Evolutionary conservation across 1,284 basidiomycete genomes (phyloP).

Genomic region (Mycosarcoma maydis): DNA sequence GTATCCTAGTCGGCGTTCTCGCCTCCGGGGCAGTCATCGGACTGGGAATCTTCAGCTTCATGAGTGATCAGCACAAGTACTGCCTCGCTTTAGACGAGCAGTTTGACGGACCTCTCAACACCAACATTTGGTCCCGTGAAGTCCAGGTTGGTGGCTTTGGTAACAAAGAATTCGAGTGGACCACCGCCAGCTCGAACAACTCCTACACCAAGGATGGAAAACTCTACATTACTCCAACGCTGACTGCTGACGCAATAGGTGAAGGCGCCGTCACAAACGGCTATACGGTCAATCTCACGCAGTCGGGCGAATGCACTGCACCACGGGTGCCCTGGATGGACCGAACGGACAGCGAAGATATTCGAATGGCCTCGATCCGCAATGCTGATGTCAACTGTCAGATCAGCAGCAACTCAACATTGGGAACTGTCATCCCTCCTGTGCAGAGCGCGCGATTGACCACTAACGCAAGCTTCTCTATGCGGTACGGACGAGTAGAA

Average conservation of each 20-base stretch:
- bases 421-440: conserved; percentile 75
- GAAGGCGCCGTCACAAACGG: conserved; percentile 74
- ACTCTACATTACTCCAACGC: conserved; percentile 83
- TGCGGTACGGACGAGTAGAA: conserved; percentile 84
- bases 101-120: conserved; percentile 75
- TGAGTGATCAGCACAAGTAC: conserved; percentile 31
- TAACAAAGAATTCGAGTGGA: conserved; percentile 88
- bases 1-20: background rate
- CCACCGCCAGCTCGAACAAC: conserved; percentile 70
- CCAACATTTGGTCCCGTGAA: conserved; percentile 77
- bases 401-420: background rate
- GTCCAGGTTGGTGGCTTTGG: conserved; percentile 85
- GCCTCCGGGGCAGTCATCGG: background rate
- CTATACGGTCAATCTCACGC: conserved; percentile 81
- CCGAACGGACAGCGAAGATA: too few species aligned
- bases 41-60: background rate
- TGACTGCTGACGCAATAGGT: conserved; percentile 80
- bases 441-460: conserved; percentile 81
- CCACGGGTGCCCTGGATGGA: too few species aligned
- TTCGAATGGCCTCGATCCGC: conserved; percentile 53
- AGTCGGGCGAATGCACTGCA: conserved; percentile 75
- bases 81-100: conserved; percentile 81
- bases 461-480: conserved; percentile 73
- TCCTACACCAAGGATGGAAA: conserved; percentile 77
- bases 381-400: background rate